Evolutionary conservation across 345 rosid genomes (phyloP), one percentile per base, ranked within the genome.

Genomic region (Raphanus sativus): DNA sequence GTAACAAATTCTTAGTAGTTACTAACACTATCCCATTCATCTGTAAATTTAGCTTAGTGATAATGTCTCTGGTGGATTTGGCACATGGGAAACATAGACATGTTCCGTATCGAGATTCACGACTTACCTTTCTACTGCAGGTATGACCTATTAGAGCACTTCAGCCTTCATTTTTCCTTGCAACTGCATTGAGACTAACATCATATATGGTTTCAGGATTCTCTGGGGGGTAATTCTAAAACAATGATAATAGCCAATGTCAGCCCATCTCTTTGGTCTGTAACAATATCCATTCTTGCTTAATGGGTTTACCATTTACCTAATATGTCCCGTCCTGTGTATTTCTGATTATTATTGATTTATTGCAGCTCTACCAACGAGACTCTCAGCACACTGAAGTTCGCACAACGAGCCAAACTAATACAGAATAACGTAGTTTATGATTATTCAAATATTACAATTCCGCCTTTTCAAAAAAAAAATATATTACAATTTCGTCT

Each of bases 401-500:
- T 94, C 80, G 97, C 97, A 3, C 98, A 94, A 85, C 92, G 98
- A 75, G 97, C 97, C 50, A 94, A 94, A 86, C 92, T 92, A 78
- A 94, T 94, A 78, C 95, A 90, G 83, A 94, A 94, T 79, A 87
- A 94, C 75, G 98, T 90, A 89, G 30, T 65, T 79, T 34, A 13
- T 33, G 25, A 52, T 26, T 67, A 24, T 60, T 48, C 42, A 65
- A 26, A n/a, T 70, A 24, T 33, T 70, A 76, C 70, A 11, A 28
- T 56, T 29, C 77, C 17, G 50, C 71, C 10, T 50, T n/a, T n/a
- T n/a, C n/a, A n/a, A n/a, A n/a, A n/a, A n/a, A n/a, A n/a, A n/a
- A n/a, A n/a, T n/a, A n/a, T 70, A 24, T 33, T 70, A 76, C 70
- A 11, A 28, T 56, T 29, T 79, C 17, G 50, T 73, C 10, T 50